These are phyloP conservation scores for Peterozyma xylosa DNA, from an alignment of 805 yeast genomes.

Conservation along the genomic window DNA sequence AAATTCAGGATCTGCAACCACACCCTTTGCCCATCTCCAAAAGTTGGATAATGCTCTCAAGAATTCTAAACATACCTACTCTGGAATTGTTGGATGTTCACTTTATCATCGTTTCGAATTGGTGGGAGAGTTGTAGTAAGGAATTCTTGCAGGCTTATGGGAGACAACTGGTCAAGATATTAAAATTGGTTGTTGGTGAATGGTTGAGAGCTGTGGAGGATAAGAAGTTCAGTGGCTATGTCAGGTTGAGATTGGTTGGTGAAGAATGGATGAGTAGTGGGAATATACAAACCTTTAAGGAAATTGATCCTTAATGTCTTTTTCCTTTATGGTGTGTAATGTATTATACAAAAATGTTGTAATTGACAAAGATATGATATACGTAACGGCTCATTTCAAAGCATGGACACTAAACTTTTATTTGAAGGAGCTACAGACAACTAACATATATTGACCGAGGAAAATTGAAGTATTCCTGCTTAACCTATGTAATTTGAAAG, in stretches of 20 bases:
- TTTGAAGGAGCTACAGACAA: too few species aligned
- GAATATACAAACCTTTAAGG: constrained; percentile 33
- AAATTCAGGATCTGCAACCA: constrained; percentile 16
- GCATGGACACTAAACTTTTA: too few species aligned
- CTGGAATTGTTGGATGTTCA: constrained; percentile 57
- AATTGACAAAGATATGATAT: too few species aligned
- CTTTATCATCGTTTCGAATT: constrained; percentile 61
- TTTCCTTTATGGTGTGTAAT: too few species aligned
- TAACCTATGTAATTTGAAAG: too few species aligned
- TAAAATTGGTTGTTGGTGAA: constrained; percentile 34
- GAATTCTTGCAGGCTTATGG: constrained; percentile 55
- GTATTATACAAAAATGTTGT: too few species aligned
- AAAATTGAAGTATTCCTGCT: too few species aligned
- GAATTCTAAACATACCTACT: constrained; percentile 53
- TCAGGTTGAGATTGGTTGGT: constrained; percentile 65
- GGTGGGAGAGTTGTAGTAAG: constrained; percentile 86
- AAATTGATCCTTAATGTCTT: constrained; percentile 26
- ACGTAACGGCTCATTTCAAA: too few species aligned
- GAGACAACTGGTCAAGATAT: constrained; percentile 58
- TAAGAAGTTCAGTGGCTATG: constrained; percentile 65
- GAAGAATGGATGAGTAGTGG: constrained; percentile 66
- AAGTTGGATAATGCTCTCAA: constrained; percentile 68
- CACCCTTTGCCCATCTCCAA: constrained; percentile 53
- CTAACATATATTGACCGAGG: too few species aligned
- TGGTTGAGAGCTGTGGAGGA: constrained; percentile 51